Evolutionary conservation across 2,329 filamentous ascomycete genomes (phyloP).

Genomic region (Colletotrichum sojae): DNA sequence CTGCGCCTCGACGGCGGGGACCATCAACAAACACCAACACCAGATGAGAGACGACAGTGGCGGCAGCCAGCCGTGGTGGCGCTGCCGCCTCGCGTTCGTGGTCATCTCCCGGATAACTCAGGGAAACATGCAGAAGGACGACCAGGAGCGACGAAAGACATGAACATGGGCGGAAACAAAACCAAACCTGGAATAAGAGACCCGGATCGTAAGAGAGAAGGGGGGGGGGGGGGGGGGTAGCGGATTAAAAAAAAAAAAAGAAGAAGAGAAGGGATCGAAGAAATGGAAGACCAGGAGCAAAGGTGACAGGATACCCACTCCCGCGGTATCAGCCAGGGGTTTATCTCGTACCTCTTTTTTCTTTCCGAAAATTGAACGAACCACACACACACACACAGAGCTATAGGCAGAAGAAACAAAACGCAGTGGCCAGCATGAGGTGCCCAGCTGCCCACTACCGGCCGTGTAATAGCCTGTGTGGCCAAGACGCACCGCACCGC

Average conservation of each 20-base stretch:
- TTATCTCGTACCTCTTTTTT: slow-evolving; percentile 5
- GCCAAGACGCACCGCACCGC: slow-evolving; percentile 20
- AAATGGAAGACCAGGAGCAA: too few species aligned
- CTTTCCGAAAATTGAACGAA: slow-evolving; percentile 13
- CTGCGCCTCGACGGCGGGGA: slow-evolving; percentile 25
- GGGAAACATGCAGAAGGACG: slow-evolving; percentile 20
- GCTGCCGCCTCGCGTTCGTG: slow-evolving; percentile 16
- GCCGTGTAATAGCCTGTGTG: not conserved
- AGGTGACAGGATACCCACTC: not conserved
- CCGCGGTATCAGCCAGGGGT: slow-evolving; percentile 1
- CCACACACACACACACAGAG: not conserved
- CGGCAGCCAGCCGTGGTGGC: slow-evolving; percentile 8
- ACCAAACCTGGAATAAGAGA: too few species aligned
- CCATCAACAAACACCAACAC: not conserved
- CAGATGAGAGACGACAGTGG: slow-evolving; percentile 1
- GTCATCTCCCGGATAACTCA: slow-evolving; percentile 33
- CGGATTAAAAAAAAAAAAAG: not conserved
- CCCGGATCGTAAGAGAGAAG: too few species aligned
- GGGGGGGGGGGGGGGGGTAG: not conserved
- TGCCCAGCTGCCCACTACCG: not conserved
- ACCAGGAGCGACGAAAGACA: not conserved
- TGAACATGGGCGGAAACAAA: not conserved
- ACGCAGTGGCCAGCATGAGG: slow-evolving; percentile 30
- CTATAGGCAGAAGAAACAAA: not conserved
- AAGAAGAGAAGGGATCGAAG: not conserved